A percentile compares a stretch with the other conserved stretches of the same genome.
phyloP scores from a whole-genome alignment of 2,329 filamentous ascomycete genomes.

The Penicillium digitatum region DNA sequence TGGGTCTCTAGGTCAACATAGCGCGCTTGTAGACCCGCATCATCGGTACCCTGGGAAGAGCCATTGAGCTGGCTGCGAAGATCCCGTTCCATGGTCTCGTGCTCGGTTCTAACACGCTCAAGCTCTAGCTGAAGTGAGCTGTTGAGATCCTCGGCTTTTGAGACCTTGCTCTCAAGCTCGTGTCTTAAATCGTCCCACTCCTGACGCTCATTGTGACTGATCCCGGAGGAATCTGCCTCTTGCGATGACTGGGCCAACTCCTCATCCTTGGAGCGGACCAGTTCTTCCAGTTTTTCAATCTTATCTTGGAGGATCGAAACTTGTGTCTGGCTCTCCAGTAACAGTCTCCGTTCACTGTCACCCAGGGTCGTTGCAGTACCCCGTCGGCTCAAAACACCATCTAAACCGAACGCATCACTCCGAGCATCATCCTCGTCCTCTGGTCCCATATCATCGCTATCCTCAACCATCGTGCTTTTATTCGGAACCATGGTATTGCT shows the following conservation, averaged over 20 bases:
- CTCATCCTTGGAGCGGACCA: slow-evolving; percentile 66
- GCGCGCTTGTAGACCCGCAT: slow-evolving; percentile 60
- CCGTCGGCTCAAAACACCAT: slow-evolving; percentile 47
- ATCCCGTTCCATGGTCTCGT: slow-evolving; percentile 59
- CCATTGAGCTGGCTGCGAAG: slow-evolving; percentile 61
- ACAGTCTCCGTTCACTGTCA: slow-evolving; percentile 64
- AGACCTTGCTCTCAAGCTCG: slow-evolving; percentile 68
- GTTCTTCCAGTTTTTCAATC: slow-evolving; percentile 65
- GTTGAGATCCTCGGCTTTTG: slow-evolving; percentile 71
- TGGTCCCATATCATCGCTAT: slow-evolving; percentile 69
- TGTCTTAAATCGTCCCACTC: slow-evolving; percentile 64
- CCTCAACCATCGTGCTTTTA: slow-evolving; percentile 95
- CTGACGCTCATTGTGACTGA: slow-evolving; percentile 60
- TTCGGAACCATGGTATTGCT: slow-evolving; percentile 96
- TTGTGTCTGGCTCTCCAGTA: slow-evolving; percentile 76
- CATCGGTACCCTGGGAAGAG: slow-evolving; percentile 31
- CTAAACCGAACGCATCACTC: slow-evolving; percentile 61
- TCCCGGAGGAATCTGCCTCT: slow-evolving; percentile 50
- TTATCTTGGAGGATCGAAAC: slow-evolving; percentile 71
- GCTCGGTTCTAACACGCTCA: slow-evolving; percentile 66
- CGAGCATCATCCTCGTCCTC: slow-evolving; percentile 57
- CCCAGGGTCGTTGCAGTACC: slow-evolving; percentile 49
- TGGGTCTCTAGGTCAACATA: slow-evolving; percentile 53
- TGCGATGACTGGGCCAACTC: slow-evolving; percentile 59
- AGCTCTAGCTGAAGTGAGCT: slow-evolving; percentile 75